Conservation (phyloP, 2,329 filamentous ascomycete species). For the Stromatinia cepivora region DNA sequence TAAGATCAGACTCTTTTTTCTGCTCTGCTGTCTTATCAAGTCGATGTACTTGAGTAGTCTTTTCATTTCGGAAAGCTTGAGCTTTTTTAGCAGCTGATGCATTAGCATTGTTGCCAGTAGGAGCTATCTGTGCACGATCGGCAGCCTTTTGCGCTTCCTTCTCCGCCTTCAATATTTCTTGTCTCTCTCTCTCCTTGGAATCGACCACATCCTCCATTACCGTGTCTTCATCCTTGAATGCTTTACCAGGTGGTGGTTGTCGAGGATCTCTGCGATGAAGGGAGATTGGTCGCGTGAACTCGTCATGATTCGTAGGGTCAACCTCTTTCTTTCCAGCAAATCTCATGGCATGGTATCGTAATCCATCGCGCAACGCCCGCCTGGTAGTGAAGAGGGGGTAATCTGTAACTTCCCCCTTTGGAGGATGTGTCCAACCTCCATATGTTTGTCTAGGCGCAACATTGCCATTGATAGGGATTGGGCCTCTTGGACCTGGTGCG, state of each 20-base stretch:
- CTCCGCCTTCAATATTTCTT: constrained; percentile 73
- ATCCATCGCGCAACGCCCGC: constrained; percentile 71
- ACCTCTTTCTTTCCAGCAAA: constrained; percentile 63
- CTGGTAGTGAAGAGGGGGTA: constrained; percentile 82
- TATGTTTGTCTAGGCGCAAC: constrained; percentile 42
- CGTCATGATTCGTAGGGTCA: constrained; percentile 67
- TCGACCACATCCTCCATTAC: constrained; percentile 48
- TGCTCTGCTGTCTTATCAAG: constrained; percentile 68
- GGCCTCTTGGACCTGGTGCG: constrained; percentile 30
- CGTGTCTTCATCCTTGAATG: constrained; percentile 59
- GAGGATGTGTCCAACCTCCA: constrained; percentile 59
- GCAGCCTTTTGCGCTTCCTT: constrained; percentile 82
- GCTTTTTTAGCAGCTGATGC: constrained; percentile 40
- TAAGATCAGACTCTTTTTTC: constrained; percentile 69
- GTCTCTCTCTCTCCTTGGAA: constrained; percentile 59
- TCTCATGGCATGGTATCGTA: constrained; percentile 86
- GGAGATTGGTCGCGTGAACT: constrained; percentile 85
- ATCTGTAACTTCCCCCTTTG: constrained; percentile 50
- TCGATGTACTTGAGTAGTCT: constrained; percentile 81
- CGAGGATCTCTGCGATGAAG: constrained; percentile 86
- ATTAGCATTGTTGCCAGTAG: constrained; percentile 61
- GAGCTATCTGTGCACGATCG: constrained; percentile 90
- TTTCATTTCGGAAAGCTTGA: constrained; percentile 75
- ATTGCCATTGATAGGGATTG: constrained; percentile 29
- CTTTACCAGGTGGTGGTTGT: constrained; percentile 62